Evolutionary conservation across 192 early-diverging fungal species (phyloP).

Genomic region (Phycomyces nitens): DNA sequence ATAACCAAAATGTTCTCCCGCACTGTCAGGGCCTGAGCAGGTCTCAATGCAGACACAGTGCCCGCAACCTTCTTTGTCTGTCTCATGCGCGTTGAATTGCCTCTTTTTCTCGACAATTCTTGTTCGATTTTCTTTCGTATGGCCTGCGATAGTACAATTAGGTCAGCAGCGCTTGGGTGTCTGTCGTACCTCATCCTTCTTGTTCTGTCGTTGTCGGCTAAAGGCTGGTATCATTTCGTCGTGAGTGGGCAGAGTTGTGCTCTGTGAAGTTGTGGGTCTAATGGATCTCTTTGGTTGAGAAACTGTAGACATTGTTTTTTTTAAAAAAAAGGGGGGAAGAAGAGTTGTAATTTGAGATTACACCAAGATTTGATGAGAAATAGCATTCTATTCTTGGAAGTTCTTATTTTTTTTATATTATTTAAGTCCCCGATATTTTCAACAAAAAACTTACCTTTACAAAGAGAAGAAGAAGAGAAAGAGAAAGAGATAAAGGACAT

Average conservation of each 20-base stretch:
- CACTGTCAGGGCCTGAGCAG: constrained; percentile 83
- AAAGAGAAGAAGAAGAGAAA: too few species aligned
- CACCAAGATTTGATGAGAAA: neutral
- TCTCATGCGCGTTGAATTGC: constrained; percentile 26
- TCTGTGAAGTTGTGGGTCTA: constrained; percentile 6
- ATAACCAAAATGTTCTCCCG: constrained; percentile 70
- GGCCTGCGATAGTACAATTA: too few species aligned
- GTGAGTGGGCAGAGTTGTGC: neutral
- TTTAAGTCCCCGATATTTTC: too few species aligned
- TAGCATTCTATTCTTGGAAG: neutral
- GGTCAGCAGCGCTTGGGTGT: too few species aligned
- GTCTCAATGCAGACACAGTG: constrained; percentile 86
- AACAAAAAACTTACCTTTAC: too few species aligned
- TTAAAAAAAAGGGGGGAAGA: neutral
- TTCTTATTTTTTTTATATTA: too few species aligned
- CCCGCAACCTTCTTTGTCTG: constrained; percentile 53
- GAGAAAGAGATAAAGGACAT: too few species aligned
- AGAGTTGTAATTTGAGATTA: neutral
- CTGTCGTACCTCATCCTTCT: constrained; percentile 41
- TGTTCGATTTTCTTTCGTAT: constrained; percentile 76
- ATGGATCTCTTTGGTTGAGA: neutral
- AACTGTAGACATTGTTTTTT: constrained; percentile 3
- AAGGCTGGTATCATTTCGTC: constrained; percentile 6
- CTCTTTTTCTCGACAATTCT: constrained; percentile 63
- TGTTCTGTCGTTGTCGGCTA: constrained; percentile 37